phyloP scores from a whole-genome alignment of 23 red algal species.

The Chondrus crispus region DNA sequence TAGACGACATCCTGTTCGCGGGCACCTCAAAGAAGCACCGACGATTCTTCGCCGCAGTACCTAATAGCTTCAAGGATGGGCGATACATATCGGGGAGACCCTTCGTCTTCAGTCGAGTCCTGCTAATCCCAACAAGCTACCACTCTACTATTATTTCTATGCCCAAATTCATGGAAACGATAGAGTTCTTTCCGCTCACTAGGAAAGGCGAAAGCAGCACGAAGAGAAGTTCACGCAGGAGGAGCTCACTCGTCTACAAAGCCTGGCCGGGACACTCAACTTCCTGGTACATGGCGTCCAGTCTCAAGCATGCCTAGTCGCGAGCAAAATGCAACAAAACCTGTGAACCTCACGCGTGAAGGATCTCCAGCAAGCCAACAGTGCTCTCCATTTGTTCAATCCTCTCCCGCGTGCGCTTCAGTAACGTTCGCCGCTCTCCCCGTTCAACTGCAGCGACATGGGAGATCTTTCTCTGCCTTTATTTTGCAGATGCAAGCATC shows the following conservation, averaged over 20 bases:
- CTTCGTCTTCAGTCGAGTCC: constrained; percentile 17
- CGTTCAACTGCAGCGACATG: not conserved
- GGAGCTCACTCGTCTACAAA: too few relatives aligned
- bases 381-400: not conserved
- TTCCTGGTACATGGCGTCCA: not conserved
- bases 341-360: not conserved
- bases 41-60: not conserved
- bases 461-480: not conserved
- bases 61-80: not conserved
- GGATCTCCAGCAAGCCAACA: not conserved
- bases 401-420: too few relatives aligned
- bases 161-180: constrained; percentile 15
- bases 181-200: not conserved
- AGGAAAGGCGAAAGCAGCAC: not conserved
- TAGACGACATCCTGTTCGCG: constrained; percentile 11
- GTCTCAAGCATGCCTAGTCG: not conserved
- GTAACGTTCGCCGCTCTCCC: too few relatives aligned
- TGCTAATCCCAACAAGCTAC: not conserved
- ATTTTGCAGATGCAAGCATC: not conserved
- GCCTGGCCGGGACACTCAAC: not conserved
- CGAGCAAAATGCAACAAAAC: not conserved
- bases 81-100: not conserved
- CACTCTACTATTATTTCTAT: not conserved
- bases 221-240: too few relatives aligned
- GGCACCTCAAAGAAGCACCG: not conserved